Percentiles rank a stretch among this genome's conserved stretches.
Conservation (phyloP, 768 basidiomycete species). For the Dioszegia crocea region DNA sequence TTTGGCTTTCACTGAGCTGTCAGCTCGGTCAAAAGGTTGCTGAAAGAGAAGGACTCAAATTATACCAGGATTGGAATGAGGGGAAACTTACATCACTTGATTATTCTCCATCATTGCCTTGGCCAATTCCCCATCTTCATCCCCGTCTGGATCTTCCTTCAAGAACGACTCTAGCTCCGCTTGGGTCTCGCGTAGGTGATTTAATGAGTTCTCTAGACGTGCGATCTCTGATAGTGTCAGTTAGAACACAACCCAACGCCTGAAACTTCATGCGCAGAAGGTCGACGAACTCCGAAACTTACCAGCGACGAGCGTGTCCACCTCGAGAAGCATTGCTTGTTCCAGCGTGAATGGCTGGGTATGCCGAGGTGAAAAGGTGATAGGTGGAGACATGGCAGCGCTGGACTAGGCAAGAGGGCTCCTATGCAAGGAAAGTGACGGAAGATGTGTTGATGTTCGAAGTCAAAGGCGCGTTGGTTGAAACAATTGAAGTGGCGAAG, state of each 20-base stretch:
- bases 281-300: slow-evolving; percentile 9
- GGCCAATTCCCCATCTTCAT: slow-evolving; percentile 15
- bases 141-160: slow-evolving; percentile 16
- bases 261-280: no score
- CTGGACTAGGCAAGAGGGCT: not conserved
- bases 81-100: slow-evolving; percentile 36
- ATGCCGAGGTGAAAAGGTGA: slow-evolving; percentile 27
- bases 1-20: slow-evolving; percentile 30
- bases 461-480: no score
- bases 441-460: no score
- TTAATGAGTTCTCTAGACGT: slow-evolving; percentile 31
- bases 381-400: slow-evolving; percentile 10
- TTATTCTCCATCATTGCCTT: slow-evolving; percentile 30
- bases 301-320: slow-evolving; percentile 34
- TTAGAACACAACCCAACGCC: not conserved
- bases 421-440: no score
- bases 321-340: slow-evolving; percentile 34
- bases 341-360: slow-evolving; percentile 41
- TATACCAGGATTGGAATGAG: no score
- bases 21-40: not conserved
- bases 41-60: no score
- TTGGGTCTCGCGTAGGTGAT: slow-evolving; percentile 28
- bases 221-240: slow-evolving; percentile 24
- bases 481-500: not conserved
- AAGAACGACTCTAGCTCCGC: slow-evolving; percentile 21